A percentile compares a stretch with the other conserved stretches of the same genome.
Evolutionary conservation across 257 asterid genomes (phyloP).

Genomic region (Fraxinus anomala): DNA sequence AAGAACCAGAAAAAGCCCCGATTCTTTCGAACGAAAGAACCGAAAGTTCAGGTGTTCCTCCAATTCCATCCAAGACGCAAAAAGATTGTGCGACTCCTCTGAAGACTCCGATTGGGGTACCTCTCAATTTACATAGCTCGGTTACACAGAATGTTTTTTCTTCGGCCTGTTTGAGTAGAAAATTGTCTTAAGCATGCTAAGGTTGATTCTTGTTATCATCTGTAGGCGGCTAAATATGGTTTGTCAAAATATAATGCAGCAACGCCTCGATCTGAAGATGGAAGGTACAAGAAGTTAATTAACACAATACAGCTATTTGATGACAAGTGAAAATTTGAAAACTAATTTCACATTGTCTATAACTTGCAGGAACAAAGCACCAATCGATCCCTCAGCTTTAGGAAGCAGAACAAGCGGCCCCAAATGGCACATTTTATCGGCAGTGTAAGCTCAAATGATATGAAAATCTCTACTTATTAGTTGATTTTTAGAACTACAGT

Average conservation of each 20-base stretch:
- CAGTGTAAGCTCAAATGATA: conserved; percentile 58
- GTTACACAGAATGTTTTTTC: no score
- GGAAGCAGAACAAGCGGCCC: conserved; percentile 70
- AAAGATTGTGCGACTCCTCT: conserved; percentile 54
- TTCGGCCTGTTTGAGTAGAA: no score
- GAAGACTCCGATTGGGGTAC: conserved; percentile 55
- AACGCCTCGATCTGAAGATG: conserved; percentile 53
- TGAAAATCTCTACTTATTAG: background rate
- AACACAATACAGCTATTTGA: background rate
- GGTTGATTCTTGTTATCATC: conserved; percentile 6
- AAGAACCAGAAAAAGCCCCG: conserved; percentile 46
- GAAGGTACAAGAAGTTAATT: conserved; percentile 41
- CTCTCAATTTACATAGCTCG: background rate
- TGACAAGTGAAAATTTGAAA: conserved; percentile 1
- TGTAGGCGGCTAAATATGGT: conserved; percentile 50
- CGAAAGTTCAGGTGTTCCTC: conserved; percentile 38
- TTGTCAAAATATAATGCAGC: conserved; percentile 40
- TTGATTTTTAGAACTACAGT: no score
- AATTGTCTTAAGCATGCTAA: background rate
- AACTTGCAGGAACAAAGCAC: conserved; percentile 54
- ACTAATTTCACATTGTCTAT: background rate
- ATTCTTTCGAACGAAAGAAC: conserved; percentile 32
- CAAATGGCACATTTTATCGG: conserved; percentile 68
- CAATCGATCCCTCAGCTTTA: conserved; percentile 45
- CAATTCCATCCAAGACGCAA: conserved; percentile 24